Base-by-base conservation (phyloP, 2,329 filamentous ascomycete genomes). In the Pseudogymnoascus sp. region DNA sequence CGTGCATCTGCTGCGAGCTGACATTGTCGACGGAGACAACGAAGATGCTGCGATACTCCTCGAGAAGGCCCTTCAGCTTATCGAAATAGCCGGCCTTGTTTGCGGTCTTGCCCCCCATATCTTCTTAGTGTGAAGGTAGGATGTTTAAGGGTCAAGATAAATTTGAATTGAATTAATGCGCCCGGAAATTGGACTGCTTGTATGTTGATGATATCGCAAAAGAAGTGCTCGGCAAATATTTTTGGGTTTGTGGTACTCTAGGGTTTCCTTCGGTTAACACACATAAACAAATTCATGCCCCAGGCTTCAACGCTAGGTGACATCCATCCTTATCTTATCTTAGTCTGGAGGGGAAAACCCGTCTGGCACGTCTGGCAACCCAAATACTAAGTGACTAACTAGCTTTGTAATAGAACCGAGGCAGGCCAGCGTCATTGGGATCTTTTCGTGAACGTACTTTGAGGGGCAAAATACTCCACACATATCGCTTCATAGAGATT, bases 1-100 rank as follows among this genome's bases (percentile, higher is more conserved):
- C 94, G 90, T 99, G 94, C 95, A 99, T 99, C 88, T 99, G 95
- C 87, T 99, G 94, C 72, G 94, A 99, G 80, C 88, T 91, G 87
- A 99, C 94, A 99, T 97, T 99, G 91, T 97, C 90, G 77, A 93
- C 88, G 76, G 77, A 87, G 79, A 96, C 92, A 79, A 99, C 92
- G 90, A 99, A 97, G 83, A 97, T 89, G 76, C 89, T 93, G 79
- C 86, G 87, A 89, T 95, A 97, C 79, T 92, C 88, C 84, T 97
- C 90, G 79, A 99, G 88, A 79, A 97, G 87, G 80, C 79, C 79
- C 88, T 97, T 96, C 79, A 99, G 92, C 92, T 97, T 97, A 80
- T 97, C 93, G 85, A 99, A 99, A 87, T 99, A 96, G 79, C 79
- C 89, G 79, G 90, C 86, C 87, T 97, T 99, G 87, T 88, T 92